Percentiles rank a stretch among this genome's conserved stretches.
Evolutionary conservation across 768 basidiomycete species (phyloP).

Genomic region (Exsudoporus frostii): DNA sequence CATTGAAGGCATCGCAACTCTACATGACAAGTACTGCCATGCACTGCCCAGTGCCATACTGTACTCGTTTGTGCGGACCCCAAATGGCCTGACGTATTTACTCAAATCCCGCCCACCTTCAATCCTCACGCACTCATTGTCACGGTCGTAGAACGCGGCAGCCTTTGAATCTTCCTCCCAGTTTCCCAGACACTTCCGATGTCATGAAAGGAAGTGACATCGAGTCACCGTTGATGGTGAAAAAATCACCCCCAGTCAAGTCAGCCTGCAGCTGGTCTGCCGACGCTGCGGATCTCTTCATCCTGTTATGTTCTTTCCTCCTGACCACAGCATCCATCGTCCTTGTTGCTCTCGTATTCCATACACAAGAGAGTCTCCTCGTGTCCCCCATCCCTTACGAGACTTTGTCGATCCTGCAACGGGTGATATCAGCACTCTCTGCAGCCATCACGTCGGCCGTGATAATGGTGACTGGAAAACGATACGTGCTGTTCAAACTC

Average conservation of each 20-base stretch:
- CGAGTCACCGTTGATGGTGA: background rate
- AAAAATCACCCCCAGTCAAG: background rate
- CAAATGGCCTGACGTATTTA: background rate
- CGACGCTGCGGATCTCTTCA: slow-evolving; percentile 7
- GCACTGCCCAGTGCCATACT: no score
- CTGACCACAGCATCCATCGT: slow-evolving; percentile 1
- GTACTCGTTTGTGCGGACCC: no score
- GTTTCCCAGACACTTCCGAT: background rate
- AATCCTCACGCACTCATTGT: background rate
- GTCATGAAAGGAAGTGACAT: background rate
- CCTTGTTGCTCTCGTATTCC: slow-evolving; percentile 5
- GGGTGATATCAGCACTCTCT: slow-evolving; percentile 10
- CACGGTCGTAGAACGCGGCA: no score
- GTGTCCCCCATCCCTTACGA: background rate
- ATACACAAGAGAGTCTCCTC: background rate
- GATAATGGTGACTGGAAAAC: slow-evolving; percentile 13
- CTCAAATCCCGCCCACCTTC: background rate
- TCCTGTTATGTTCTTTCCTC: slow-evolving; percentile 5
- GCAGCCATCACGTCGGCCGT: slow-evolving; percentile 12
- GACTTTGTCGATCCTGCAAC: slow-evolving; percentile 4
- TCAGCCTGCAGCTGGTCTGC: background rate
- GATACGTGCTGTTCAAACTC: slow-evolving; percentile 16
- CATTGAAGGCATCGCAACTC: background rate
- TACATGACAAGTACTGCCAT: no score
- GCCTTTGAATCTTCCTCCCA: background rate